Base-by-base conservation (phyloP, 441 rosid species). In the Mallotus repandus region DNA sequence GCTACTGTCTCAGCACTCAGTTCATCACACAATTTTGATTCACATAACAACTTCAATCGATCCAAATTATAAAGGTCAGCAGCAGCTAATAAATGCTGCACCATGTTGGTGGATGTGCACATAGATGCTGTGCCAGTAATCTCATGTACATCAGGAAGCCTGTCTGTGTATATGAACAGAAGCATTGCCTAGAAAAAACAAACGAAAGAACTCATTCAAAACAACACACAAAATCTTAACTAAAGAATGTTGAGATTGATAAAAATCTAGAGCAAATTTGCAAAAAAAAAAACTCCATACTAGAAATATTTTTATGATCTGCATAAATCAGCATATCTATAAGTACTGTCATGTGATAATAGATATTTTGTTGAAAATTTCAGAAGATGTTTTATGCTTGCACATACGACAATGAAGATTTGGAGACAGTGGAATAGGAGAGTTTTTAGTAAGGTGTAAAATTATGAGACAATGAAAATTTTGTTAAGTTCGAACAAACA, bases 31-130 rank as follows among this genome's bases (percentile, higher is more conserved):
- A 94, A 77, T 77, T 92, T 86, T 61, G 90, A 85, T 81, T 92
- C 97, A 67, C 96, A 89, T 71, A 91, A 68, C 76, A 86, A 66
- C 78, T 88, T 94, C 77, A 94, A 80, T 68, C 97, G 85, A 74
- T 91, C 97, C 70, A 94, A 83, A 76, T 91, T 86, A 80, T 91
- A 94, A 41, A 88, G 89, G 66, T 92, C 98, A 74, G 97, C 89
- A 66, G 84, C 88, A 63, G 97, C 97, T 81, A 92, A 80, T 49
- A 92, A 91, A 86, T 94, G 97, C 78, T 94, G 97, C 75, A 91
- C 86, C 88, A 94, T 84, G 77, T 86, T 88, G 69, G 91, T 88
- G 56, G 91, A 84, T 50, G 89, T 78, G 77, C 83, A 76, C 66
- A 83, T 63, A 66, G 97, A 86, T 48, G 83, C 35, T 57, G 88